Conservation (phyloP, 371 early-diverging fungal genomes). For the Mucor lusitanicus region DNA sequence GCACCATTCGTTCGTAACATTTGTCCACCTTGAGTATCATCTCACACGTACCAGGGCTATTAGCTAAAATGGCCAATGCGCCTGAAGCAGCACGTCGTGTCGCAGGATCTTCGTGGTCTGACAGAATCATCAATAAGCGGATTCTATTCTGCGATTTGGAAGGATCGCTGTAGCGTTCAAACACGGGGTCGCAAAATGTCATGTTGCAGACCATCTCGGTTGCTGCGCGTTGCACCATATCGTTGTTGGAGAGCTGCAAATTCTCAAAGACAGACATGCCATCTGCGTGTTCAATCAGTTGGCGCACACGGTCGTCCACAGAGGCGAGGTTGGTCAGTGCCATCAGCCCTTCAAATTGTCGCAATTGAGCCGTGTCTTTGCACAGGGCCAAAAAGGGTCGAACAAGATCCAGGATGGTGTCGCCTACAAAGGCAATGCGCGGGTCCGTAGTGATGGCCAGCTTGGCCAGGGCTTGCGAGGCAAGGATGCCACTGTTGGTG, state of each 20-base stretch:
- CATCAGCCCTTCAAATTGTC: conserved; percentile 90
- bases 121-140: conserved; percentile 80
- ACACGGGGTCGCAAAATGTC: conserved; percentile 83
- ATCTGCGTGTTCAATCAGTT: conserved; percentile 47
- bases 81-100: conserved; percentile 90
- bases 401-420: conserved; percentile 62
- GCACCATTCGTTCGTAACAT: conserved; percentile 51
- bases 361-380: conserved; percentile 62
- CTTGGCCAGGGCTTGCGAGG: conserved; percentile 88
- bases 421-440: conserved; percentile 77
- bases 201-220: conserved; percentile 94
- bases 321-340: conserved; percentile 91
- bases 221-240: conserved; percentile 87
- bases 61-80: conserved; percentile 82
- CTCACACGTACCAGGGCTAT: conserved; percentile 53
- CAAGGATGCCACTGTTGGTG: conserved; percentile 29
- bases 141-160: conserved; percentile 53
- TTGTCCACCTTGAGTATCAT: conserved; percentile 57
- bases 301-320: conserved; percentile 54
- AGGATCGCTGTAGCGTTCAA: conserved; percentile 67
- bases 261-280: conserved; percentile 77
- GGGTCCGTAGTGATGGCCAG: conserved; percentile 91
- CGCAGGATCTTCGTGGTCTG: conserved; percentile 82
- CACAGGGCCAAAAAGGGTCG: conserved; percentile 63
- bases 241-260: conserved; percentile 78